These are phyloP conservation scores for Leptodontidium sp. DNA, from an alignment of 2,329 filamentous ascomycete genomes.

Conservation along the genomic window DNA sequence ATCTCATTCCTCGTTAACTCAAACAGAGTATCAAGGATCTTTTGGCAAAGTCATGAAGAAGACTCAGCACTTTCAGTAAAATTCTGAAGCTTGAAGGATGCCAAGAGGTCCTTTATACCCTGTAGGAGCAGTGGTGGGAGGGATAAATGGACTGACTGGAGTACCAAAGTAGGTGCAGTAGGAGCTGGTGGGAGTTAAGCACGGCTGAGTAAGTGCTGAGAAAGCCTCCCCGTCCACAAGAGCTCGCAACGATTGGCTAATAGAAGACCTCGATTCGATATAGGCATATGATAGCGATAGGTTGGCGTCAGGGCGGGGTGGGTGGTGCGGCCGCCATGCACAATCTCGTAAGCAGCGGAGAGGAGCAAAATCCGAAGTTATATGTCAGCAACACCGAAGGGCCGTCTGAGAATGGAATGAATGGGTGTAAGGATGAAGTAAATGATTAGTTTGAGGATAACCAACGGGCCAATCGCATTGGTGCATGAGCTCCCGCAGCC, in stretches of 20 bases:
- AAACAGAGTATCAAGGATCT: no score
- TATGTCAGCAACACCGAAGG: conserved; percentile 4
- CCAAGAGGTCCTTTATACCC: no score
- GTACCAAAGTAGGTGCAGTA: no score
- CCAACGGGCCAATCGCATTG: conserved; percentile 4
- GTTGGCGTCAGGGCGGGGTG: no score
- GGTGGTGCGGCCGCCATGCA: conserved; percentile 3
- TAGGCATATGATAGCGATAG: neutral
- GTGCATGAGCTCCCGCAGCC: neutral
- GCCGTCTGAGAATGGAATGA: no score
- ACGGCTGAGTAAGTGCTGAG: conserved; percentile 7
- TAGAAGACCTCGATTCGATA: conserved; percentile 14
- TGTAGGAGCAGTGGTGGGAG: no score
- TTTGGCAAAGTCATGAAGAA: no score
- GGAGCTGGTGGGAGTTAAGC: no score
- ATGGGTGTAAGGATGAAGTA: no score
- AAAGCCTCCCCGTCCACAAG: conserved; percentile 9
- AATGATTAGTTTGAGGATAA: neutral
- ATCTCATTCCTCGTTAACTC: conserved; percentile 3
- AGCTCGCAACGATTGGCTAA: conserved; percentile 8
- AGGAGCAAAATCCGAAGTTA: conserved; percentile 4
- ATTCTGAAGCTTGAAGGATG: no score
- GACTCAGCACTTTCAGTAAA: no score
- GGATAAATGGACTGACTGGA: no score
- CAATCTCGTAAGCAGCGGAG: conserved; percentile 15